phyloP scores from a whole-genome alignment of 164 flowering plant species.

The Aristolochia contorta region DNA sequence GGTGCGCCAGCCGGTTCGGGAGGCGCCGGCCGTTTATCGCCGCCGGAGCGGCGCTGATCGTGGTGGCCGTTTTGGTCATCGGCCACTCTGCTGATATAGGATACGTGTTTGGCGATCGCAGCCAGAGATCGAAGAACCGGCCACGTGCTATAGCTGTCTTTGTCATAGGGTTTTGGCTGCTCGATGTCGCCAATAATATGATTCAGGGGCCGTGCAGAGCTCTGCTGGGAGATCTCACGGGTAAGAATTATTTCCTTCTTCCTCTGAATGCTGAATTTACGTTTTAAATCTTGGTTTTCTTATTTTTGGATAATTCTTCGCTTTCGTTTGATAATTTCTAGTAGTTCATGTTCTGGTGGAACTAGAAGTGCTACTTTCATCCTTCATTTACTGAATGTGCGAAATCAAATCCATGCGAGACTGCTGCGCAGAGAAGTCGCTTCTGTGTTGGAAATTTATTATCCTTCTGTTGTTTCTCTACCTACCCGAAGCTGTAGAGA shows the following conservation, averaged over 20 bases:
- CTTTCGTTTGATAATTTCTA: background rate
- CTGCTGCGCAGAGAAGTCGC: background rate
- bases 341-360: background rate
- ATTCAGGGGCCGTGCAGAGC: constrained; percentile 98
- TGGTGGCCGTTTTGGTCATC: constrained; percentile 48
- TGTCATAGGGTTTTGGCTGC: constrained; percentile 89
- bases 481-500: background rate
- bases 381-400: background rate
- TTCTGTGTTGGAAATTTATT: too few species aligned
- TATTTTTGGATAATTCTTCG: background rate
- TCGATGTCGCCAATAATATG: constrained; percentile 86
- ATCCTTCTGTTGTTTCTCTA: background rate
- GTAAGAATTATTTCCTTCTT: constrained; percentile 19
- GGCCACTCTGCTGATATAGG: constrained; percentile 85
- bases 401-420: background rate
- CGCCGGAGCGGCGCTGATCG: constrained; percentile 47
- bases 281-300: background rate
- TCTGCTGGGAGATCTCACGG: constrained; percentile 87
- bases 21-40: constrained; percentile 80
- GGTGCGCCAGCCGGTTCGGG: constrained; percentile 63
- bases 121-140: constrained; percentile 12
- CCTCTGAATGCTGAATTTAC: background rate
- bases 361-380: background rate
- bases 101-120: constrained; percentile 49
- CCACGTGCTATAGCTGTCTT: constrained; percentile 58